Evolutionary conservation across 352 stramenopile genomes (phyloP), one percentile per base, ranked within the genome.

Genomic region (Aphanomyces stellatus): DNA sequence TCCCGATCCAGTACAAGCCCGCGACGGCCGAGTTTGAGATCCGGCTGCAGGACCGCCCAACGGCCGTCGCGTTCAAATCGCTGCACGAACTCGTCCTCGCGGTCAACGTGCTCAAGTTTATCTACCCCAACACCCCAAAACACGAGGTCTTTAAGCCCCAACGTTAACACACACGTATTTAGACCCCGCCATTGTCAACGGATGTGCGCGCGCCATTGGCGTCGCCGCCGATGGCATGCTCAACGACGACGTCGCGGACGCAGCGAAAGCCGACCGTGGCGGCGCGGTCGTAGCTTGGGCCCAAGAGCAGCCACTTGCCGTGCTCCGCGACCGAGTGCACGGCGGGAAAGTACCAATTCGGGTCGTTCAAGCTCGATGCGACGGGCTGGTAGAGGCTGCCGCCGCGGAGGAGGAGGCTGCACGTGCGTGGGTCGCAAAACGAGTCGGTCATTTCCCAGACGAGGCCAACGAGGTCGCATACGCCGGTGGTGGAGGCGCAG

Each of bases 391-490:
- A 95, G 57, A 71, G 86, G 63, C 81, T 92, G 41, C 87, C 83
- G 28, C 85, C 85, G 41, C 85, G 85, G 40, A 95, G 67, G 41
- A 94, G 66, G 63, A 88, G n/a, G 0, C 84, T 82, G 65, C 86
- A 92, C 40, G 85, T 93, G 70, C 91, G 87, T 2, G 62, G 62
- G 57, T 95, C 87, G 51, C 83, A 91, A 60, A 93, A 94, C 51
- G 81, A 65, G 55, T 93, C 84, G 4, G 87, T 94, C 83, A 92
- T 92, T 59, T 95, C 84, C 84, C 85, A 95, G 24, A 95, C 76
- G 62, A 88, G 83, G 0, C 85, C 87, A 3, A 91, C 77, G 10
- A 95, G 75, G 53, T 93, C 87, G 69, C 92, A 71, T 15, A 93
- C 81, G 0, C 74, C 74, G 7, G 83, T 83, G n/a, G n/a, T n/a